Evolutionary conservation across 768 basidiomycete species (phyloP), one percentile per base, ranked within the genome.

Genomic region (Glaciozyma martinii): DNA sequence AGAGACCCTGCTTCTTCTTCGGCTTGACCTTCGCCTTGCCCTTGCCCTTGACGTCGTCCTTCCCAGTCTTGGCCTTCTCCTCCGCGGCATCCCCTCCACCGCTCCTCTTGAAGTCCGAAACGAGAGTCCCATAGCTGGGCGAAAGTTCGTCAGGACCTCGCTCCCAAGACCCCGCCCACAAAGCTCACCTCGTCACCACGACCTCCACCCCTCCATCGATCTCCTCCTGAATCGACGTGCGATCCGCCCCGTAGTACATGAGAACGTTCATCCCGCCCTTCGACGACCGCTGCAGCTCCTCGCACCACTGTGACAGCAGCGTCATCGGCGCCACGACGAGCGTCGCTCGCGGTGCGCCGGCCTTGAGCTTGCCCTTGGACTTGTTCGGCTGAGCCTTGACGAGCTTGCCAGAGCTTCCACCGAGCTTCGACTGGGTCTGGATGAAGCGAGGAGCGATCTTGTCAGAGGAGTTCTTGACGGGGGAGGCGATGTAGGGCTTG

Each of bases 321-420:
- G 90, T 91, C 8, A 93, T 89, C 1, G 94, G 94, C 19, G 90
- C 90, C 33, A 98, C 87, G 54, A 98, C 87, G 9, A 98, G 79
- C 5, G 93, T 97, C 19, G 70, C 66, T 5, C 56, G 73, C 56
- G 65, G 66, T 16, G 42, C 56, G 37, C 37, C 55, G 1, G 55
- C 29, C 16, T 40, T 23, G 21, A 56, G 23, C 37, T 37, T 40
- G 19, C 33, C 37, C 23, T 18, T 23, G 10, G 55, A 37, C 8
- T 37, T 25, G 55, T 30, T 30, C 27, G 37, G 33, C 5, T 27
- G 21, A 18, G 27, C 18, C 32, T 54, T 54, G 33, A 40, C 33
- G 37, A 56, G 55, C 8, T 23, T 25, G 37, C 32, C 55, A 4
- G 32, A 1, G 32, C 23, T 32, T 21, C 55, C 32, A 33, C 55